Conservation (phyloP, 768 basidiomycete genomes). For the Psilocybe azurescens region DNA sequence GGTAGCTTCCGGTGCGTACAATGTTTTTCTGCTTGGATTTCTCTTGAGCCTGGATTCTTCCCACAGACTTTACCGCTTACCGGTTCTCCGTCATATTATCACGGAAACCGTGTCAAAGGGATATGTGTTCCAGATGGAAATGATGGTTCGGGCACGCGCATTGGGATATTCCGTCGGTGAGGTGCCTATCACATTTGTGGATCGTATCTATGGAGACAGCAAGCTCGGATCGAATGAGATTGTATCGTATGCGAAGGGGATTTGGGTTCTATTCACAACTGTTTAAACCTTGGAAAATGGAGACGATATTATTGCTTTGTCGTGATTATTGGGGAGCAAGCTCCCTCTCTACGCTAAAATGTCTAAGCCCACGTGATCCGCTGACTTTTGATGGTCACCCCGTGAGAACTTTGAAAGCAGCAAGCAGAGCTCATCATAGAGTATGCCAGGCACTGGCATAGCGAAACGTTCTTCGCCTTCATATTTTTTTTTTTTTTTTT, state of each 20-base stretch:
- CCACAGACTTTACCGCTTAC: conserved; percentile 72
- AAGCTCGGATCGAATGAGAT: conserved; percentile 90
- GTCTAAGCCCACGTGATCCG: too few relatives aligned
- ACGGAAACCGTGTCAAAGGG: conserved; percentile 85
- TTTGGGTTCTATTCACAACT: conserved; percentile 77
- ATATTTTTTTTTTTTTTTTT: too few relatives aligned
- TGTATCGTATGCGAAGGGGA: conserved; percentile 85
- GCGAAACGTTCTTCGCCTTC: too few relatives aligned
- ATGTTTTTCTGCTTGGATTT: background rate
- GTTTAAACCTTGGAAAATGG: conserved; percentile 46
- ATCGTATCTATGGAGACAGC: conserved; percentile 92
- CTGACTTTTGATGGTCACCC: too few relatives aligned
- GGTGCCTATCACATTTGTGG: conserved; percentile 94
- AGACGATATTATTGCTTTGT: background rate
- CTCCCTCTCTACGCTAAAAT: too few relatives aligned
- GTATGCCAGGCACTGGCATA: too few relatives aligned
- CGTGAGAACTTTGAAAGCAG: too few relatives aligned
- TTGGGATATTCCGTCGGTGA: conserved; percentile 89
- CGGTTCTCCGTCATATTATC: conserved; percentile 84
- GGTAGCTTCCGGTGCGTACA: conserved; percentile 81
- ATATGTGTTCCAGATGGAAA: conserved; percentile 98
- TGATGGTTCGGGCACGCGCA: conserved; percentile 90
- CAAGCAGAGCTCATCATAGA: too few relatives aligned
- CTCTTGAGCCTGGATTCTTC: background rate
- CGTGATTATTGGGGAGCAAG: background rate